Conservation (phyloP, 2,329 filamentous ascomycete genomes). For the Blastomyces parvus region DNA sequence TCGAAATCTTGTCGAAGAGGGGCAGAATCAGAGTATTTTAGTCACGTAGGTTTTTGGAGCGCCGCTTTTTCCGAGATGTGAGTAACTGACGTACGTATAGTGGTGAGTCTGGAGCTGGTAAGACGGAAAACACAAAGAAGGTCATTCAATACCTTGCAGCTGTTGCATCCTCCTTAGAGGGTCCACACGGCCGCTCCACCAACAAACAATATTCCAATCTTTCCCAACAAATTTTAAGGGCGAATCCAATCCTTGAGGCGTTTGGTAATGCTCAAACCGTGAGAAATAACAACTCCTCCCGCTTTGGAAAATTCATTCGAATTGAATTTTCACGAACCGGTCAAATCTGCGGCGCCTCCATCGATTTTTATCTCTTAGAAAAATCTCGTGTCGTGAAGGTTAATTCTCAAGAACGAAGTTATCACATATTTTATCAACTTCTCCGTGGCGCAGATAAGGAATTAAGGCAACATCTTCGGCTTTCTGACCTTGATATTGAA, state of each 20-base stretch:
- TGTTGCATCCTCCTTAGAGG: slow-evolving; percentile 70
- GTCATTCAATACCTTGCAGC: slow-evolving; percentile 97
- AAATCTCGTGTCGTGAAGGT: slow-evolving; percentile 94
- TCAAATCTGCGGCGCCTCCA: slow-evolving; percentile 89
- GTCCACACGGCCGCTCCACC: slow-evolving; percentile 50
- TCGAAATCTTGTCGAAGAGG: slow-evolving; percentile 88
- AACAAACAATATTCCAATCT: slow-evolving; percentile 67
- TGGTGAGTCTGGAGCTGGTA: slow-evolving; percentile 93
- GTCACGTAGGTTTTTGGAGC: slow-evolving; percentile 55
- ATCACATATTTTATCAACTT: slow-evolving; percentile 95
- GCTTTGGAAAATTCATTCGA: slow-evolving; percentile 97
- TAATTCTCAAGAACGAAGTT: slow-evolving; percentile 82
- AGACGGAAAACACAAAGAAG: slow-evolving; percentile 99
- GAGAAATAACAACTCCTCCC: slow-evolving; percentile 94
- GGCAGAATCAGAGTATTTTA: slow-evolving; percentile 91
- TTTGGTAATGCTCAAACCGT: slow-evolving; percentile 98
- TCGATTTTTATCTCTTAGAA: slow-evolving; percentile 96
- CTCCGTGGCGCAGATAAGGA: slow-evolving; percentile 68
- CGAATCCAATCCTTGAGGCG: slow-evolving; percentile 93
- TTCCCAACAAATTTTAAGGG: slow-evolving; percentile 89
- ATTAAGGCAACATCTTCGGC: slow-evolving; percentile 65
- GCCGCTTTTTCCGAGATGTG: background rate
- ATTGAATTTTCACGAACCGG: slow-evolving; percentile 87
- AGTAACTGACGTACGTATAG: slow-evolving; percentile 23
- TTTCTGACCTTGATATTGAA: slow-evolving; percentile 65